Evolutionary conservation across 805 yeast genomes (phyloP).

Genomic region (Hanseniaspora hatyaiensis): DNA sequence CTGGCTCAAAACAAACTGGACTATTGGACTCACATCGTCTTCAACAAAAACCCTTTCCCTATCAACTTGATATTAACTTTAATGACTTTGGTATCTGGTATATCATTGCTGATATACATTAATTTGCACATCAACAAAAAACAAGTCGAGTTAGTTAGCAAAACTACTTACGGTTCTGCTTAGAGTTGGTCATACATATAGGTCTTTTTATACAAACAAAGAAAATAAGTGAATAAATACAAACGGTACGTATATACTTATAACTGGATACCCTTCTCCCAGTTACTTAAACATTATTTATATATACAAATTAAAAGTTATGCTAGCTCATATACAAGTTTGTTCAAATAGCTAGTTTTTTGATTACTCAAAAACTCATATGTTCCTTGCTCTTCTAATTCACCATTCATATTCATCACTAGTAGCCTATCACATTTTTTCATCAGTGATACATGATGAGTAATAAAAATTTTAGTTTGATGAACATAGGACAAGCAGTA

Average conservation of each 20-base stretch:
- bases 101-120: constrained; percentile 6
- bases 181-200: too few relatives aligned
- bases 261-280: background rate
- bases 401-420: constrained; percentile 38
- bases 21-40: constrained; percentile 51
- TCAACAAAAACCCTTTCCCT: constrained; percentile 69
- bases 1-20: constrained; percentile 62
- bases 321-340: constrained; percentile 3
- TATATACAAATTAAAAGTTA: background rate
- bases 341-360: constrained; percentile 13
- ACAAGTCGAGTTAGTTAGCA: background rate
- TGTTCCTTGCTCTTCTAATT: constrained; percentile 36
- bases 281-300: background rate
- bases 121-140: constrained; percentile 1
- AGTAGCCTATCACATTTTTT: constrained; percentile 41
- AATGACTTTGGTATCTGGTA: constrained; percentile 36
- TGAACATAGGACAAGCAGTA: constrained; percentile 33
- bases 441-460: constrained; percentile 66
- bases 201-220: too few relatives aligned
- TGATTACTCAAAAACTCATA: constrained; percentile 25
- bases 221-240: too few relatives aligned
- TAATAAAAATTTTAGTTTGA: constrained; percentile 42
- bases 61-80: constrained; percentile 48
- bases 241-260: too few relatives aligned
- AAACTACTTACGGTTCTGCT: constrained; percentile 12